A percentile compares a stretch with the other conserved stretches of the same genome.
Evolutionary conservation across 441 rosid species (phyloP).

Genomic region (Raphanus hybrid): DNA sequence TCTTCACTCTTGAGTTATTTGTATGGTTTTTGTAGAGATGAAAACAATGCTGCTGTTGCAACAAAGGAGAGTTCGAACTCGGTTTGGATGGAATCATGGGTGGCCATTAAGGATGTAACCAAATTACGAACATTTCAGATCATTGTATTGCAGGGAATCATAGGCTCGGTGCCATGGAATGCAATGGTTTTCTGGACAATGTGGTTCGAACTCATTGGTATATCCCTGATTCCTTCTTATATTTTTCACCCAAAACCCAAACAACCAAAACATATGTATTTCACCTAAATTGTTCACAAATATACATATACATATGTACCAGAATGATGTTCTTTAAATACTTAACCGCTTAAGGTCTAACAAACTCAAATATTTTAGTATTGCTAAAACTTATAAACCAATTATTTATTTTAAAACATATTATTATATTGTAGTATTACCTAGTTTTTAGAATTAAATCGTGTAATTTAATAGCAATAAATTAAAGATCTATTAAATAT

Average conservation of each 20-base stretch:
- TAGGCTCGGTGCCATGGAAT: conserved; percentile 89
- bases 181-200: conserved; percentile 91
- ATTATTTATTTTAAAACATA: too few relatives aligned
- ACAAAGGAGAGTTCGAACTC: conserved; percentile 43
- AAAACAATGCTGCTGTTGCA: conserved; percentile 32
- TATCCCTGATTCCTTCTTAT: neutral
- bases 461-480: neutral
- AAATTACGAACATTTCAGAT: conserved; percentile 79
- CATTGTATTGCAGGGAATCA: conserved; percentile 80
- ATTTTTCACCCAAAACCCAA: neutral
- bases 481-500: too few relatives aligned
- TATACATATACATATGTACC: neutral
- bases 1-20: conserved; percentile 2
- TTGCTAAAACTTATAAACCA: too few relatives aligned
- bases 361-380: too few relatives aligned
- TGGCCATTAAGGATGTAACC: conserved; percentile 69
- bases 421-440: too few relatives aligned
- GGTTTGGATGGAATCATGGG: conserved; percentile 76
- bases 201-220: conserved; percentile 94
- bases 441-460: neutral
- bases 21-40: conserved; percentile 49
- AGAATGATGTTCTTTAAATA: neutral
- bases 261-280: conserved; percentile 4
- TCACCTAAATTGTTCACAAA: neutral
- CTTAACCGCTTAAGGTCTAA: neutral